Evolutionary conservation across 805 yeast species (phyloP), one percentile per base, ranked within the genome.

Genomic region (Nakazawaea peltata): DNA sequence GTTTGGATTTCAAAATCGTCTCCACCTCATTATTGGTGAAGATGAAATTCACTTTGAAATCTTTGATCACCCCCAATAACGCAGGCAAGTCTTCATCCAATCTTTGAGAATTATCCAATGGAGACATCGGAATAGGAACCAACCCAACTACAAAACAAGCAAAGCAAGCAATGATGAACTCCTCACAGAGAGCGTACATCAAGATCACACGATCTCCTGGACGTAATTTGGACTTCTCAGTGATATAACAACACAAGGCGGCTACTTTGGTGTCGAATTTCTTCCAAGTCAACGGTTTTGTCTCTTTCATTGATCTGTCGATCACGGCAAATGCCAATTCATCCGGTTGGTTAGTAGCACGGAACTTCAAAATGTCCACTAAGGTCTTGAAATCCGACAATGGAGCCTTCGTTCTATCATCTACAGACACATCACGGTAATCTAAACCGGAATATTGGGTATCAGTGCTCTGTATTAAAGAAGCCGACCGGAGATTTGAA

Each of bases 121-220:
- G 87, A 8, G 77, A 61, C 51, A 86, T 55, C 0, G 94, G 92
- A 12, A 90, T 67, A 1, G 92, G 85, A 3, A 83, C 68, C 4
- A 86, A 39, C 7, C 96, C 95, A 35, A 87, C 71, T 37, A 80
- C 58, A 53, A 90, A 71, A 52, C 97, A 90, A 0, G 98, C 97
- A 55, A 78, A 76, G 1, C 87, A 65, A 2, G 94, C 85, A 19
- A 85, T 74, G 4, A 81, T 74, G 49, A 74, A 90, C 42, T 92
- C 97, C 39, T 88, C 95, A 1, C 87, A 76, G 30, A 90, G 71
- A 0, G 94, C 81, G 52, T 85, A 87, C 79, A 87, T 79, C 47
- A 92, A 60, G 3, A 87, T 67, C 3, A 86, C 90, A 43, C 68
- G 63, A 35, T 81, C 83, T 0, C 95, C 95, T 2, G 82, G 66